Evolutionary conservation across 2,329 filamentous ascomycete genomes (phyloP).

Genomic region (Pyricularia pennisetigena): DNA sequence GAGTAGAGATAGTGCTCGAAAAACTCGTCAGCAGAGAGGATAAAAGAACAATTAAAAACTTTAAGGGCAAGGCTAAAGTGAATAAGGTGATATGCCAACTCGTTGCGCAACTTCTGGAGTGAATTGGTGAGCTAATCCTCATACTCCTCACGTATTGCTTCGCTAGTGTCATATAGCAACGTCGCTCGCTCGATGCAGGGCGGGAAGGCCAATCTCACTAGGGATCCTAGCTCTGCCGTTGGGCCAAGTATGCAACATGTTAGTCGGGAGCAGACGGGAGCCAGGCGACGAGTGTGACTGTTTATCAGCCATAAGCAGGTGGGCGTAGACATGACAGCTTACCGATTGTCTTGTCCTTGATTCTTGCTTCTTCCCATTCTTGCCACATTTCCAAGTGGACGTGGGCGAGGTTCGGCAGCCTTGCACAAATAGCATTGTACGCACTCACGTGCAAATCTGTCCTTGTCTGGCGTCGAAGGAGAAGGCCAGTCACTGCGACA

Average conservation of each 20-base stretch:
- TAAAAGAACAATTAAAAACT: not conserved
- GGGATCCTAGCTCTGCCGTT: not conserved
- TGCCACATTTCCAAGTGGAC: not conserved
- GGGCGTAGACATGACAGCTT: not conserved
- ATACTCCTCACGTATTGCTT: not conserved
- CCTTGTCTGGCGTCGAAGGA: not conserved
- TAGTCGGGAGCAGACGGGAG: not conserved
- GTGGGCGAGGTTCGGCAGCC: not conserved
- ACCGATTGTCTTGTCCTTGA: not conserved
- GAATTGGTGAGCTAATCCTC: not conserved
- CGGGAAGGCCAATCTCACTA: not conserved
- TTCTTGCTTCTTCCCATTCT: not conserved
- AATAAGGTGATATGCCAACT: not conserved
- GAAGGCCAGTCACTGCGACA: not conserved
- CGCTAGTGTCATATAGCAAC: not conserved
- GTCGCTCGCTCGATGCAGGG: not conserved
- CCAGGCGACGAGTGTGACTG: no score
- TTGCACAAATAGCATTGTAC: not conserved
- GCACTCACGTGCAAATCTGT: not conserved
- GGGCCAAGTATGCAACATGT: not conserved
- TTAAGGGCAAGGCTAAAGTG: not conserved
- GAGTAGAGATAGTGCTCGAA: not conserved
- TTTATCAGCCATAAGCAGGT: no score
- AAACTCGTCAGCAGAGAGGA: not conserved
- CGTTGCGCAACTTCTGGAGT: not conserved